Evolutionary conservation across 108 stramenopile species (phyloP).

Genomic region (Thalassiosira profunda): DNA sequence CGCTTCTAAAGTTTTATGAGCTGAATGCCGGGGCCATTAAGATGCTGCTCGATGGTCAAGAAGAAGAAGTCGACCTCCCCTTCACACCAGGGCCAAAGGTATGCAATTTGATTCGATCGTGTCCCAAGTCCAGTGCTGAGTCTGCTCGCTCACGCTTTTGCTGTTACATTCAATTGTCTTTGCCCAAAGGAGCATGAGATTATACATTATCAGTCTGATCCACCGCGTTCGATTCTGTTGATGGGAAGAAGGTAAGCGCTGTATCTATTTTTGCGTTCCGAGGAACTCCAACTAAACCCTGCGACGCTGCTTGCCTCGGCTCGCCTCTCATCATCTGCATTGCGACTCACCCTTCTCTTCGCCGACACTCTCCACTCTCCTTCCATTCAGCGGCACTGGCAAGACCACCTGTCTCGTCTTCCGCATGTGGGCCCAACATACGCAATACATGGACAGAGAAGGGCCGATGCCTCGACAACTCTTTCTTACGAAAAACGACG

Average conservation of each 20-base stretch:
- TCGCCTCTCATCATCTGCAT: no score
- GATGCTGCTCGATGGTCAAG: constrained; percentile 31
- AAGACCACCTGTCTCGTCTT: constrained; percentile 61
- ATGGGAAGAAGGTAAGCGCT: constrained; percentile 37
- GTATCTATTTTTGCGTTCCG: no score
- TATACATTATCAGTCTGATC: constrained; percentile 41
- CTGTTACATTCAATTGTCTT: no score
- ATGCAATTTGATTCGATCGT: no score
- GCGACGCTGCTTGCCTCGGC: no score
- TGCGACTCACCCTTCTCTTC: no score
- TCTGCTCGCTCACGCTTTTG: no score
- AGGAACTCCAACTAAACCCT: no score
- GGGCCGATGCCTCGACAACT: constrained; percentile 41
- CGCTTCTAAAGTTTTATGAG: constrained; percentile 59
- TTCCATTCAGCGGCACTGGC: constrained; percentile 32
- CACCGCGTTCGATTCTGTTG: constrained; percentile 35
- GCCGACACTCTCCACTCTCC: no score
- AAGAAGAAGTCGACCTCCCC: constrained; percentile 44
- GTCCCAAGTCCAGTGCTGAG: neutral
- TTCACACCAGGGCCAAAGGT: constrained; percentile 59
- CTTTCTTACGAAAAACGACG: constrained; percentile 54
- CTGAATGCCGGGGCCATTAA: constrained; percentile 30
- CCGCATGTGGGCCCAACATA: constrained; percentile 48
- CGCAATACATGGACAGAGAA: neutral
- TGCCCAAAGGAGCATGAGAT: constrained; percentile 56